Conservation (phyloP, 179 eudicot genomes). For the Silene vulgaris region DNA sequence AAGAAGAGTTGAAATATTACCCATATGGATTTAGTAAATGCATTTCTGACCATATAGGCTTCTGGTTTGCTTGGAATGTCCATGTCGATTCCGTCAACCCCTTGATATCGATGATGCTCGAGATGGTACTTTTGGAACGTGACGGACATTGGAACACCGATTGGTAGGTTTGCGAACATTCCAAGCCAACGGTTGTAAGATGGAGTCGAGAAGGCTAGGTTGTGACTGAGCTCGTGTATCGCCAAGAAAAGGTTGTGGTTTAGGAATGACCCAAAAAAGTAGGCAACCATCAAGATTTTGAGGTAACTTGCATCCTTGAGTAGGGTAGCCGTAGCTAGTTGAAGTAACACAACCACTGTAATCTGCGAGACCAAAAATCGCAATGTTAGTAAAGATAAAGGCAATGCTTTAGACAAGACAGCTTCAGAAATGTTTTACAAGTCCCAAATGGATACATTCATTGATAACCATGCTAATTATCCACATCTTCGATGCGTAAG, state of each 20-base stretch:
- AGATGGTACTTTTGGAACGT: conserved; percentile 97
- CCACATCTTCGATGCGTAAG: too few relatives aligned
- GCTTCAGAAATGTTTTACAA: too few relatives aligned
- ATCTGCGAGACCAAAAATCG: conserved; percentile 48
- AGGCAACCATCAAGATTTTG: conserved; percentile 57
- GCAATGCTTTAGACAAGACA: too few relatives aligned
- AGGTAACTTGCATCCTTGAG: conserved; percentile 46
- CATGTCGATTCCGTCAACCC: conserved; percentile 86
- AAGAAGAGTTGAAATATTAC: conserved; percentile 79
- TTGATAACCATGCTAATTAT: too few relatives aligned
- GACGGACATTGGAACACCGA: conserved; percentile 92
- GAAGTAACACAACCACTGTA: conserved; percentile 57
- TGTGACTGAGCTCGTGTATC: conserved; percentile 90
- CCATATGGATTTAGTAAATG: conserved; percentile 69
- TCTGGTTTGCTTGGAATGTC: conserved; percentile 71
- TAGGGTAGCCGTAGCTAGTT: conserved; percentile 74
- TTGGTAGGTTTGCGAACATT: conserved; percentile 88
- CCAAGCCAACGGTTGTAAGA: conserved; percentile 87
- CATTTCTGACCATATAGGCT: conserved; percentile 58
- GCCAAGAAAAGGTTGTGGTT: conserved; percentile 97
- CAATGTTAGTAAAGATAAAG: neutral
- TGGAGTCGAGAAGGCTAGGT: conserved; percentile 92
- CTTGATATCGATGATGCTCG: conserved; percentile 91
- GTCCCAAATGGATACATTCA: too few relatives aligned
- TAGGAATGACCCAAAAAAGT: conserved; percentile 86